Evolutionary conservation across 345 rosid genomes (phyloP).

Genomic region (Adansonia digitata): DNA sequence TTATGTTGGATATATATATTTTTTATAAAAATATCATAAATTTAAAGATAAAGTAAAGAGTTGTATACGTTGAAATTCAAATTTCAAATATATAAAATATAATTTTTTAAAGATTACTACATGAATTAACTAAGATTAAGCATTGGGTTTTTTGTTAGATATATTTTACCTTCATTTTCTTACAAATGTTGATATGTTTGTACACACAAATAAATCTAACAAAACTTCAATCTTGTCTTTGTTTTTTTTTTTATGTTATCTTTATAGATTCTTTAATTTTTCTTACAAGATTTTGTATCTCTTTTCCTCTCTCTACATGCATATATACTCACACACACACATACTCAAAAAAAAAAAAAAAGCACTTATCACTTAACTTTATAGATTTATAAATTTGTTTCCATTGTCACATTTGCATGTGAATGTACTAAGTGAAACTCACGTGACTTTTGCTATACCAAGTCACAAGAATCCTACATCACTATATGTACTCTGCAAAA

Average conservation of each 20-base stretch:
- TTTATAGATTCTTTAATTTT: constrained; percentile 5
- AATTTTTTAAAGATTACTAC: too few species aligned
- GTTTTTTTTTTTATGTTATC: neutral
- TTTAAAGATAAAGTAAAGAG: too few species aligned
- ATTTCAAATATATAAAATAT: too few species aligned
- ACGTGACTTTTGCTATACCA: constrained; percentile 34
- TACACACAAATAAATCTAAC: neutral
- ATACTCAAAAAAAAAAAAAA: constrained; percentile 13
- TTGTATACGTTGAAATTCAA: too few species aligned
- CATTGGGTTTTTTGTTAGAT: too few species aligned
- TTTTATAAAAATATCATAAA: too few species aligned
- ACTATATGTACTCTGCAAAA: too few species aligned
- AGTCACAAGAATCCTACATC: constrained; percentile 25
- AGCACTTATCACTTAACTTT: constrained; percentile 19
- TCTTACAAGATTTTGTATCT: neutral
- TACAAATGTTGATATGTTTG: neutral
- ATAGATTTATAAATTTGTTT: constrained; percentile 27
- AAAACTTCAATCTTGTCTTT: constrained; percentile 5
- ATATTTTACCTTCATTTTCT: neutral
- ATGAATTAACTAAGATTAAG: too few species aligned
- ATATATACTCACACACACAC: neutral
- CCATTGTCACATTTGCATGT: constrained; percentile 45
- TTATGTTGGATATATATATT: too few species aligned
- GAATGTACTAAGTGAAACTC: constrained; percentile 48
- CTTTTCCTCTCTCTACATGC: neutral